A percentile compares a stretch with the other conserved stretches of the same genome.
Conservation (phyloP, 345 rosid species). For the Draba incana region DNA sequence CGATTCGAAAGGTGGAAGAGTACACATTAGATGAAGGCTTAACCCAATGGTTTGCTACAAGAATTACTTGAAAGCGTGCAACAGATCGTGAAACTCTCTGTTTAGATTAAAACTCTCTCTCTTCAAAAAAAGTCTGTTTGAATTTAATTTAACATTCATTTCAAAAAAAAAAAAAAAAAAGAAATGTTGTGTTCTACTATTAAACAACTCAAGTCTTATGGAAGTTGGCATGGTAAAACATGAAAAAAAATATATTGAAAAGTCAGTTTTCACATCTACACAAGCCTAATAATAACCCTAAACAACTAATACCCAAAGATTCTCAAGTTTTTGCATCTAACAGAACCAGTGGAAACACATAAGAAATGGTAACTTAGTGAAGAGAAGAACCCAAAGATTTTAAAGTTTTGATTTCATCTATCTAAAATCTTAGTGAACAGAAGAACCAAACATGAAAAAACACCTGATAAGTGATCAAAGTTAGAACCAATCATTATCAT, state of each 20-base stretch:
- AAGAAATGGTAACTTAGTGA: too few species aligned
- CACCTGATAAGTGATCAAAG: background rate
- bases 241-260: background rate
- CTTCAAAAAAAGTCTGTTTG: too few species aligned
- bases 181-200: constrained; percentile 9
- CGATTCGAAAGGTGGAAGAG: too few species aligned
- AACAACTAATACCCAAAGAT: background rate
- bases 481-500: background rate
- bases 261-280: background rate
- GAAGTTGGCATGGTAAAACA: background rate
- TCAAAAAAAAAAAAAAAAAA: background rate
- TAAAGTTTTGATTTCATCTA: background rate
- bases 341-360: too few species aligned
- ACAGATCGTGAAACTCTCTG: too few species aligned
- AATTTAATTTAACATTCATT: too few species aligned
- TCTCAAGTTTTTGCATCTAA: background rate
- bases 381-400: background rate
- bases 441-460: background rate
- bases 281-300: background rate
- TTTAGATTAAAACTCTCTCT: too few species aligned
- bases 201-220: constrained; percentile 8
- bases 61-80: too few species aligned
- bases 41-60: too few species aligned
- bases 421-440: background rate
- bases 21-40: too few species aligned